Evolutionary conservation across 2,329 filamentous ascomycete genomes (phyloP).

Genomic region (Nemania serpens): DNA sequence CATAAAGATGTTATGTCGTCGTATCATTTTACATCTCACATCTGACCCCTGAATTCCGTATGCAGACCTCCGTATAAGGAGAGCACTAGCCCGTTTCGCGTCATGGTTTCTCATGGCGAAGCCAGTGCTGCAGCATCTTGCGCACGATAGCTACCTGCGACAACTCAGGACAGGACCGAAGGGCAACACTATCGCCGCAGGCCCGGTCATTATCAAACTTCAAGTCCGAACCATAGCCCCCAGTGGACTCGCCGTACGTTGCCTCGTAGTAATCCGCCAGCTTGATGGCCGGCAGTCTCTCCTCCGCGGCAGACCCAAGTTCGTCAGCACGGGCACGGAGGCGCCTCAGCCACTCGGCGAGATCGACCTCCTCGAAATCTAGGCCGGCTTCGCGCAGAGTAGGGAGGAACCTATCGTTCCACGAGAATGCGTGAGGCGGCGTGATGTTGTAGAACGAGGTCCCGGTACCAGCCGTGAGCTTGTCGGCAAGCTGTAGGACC

Average conservation of each 20-base stretch:
- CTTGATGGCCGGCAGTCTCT: slow-evolving; percentile 34
- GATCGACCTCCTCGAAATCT: slow-evolving; percentile 41
- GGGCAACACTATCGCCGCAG: slow-evolving; percentile 32
- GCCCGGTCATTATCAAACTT: slow-evolving; percentile 31
- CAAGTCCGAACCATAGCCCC: slow-evolving; percentile 18
- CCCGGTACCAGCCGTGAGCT: slow-evolving; percentile 15
- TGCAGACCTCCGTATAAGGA: neutral
- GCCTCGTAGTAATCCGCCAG: slow-evolving; percentile 36
- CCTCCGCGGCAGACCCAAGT: slow-evolving; percentile 34
- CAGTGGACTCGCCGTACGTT: slow-evolving; percentile 25
- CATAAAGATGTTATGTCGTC: neutral
- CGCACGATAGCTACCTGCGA: slow-evolving; percentile 32
- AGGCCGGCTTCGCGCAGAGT: slow-evolving; percentile 40
- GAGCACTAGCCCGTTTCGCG: neutral
- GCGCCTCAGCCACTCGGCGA: slow-evolving; percentile 42
- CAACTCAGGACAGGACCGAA: slow-evolving; percentile 34
- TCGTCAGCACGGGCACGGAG: slow-evolving; percentile 34
- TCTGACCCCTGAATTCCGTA: neutral
- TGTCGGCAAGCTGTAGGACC: slow-evolving; percentile 32
- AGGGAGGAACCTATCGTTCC: slow-evolving; percentile 41
- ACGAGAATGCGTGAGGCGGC: slow-evolving; percentile 42
- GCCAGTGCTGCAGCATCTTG: slow-evolving; percentile 38
- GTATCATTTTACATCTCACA: neutral
- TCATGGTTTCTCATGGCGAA: slow-evolving; percentile 11
- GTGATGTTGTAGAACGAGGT: slow-evolving; percentile 35